These are phyloP conservation scores for Globisporangium apiculatum DNA, from an alignment of 352 stramenopile species.

Conservation along the genomic window DNA sequence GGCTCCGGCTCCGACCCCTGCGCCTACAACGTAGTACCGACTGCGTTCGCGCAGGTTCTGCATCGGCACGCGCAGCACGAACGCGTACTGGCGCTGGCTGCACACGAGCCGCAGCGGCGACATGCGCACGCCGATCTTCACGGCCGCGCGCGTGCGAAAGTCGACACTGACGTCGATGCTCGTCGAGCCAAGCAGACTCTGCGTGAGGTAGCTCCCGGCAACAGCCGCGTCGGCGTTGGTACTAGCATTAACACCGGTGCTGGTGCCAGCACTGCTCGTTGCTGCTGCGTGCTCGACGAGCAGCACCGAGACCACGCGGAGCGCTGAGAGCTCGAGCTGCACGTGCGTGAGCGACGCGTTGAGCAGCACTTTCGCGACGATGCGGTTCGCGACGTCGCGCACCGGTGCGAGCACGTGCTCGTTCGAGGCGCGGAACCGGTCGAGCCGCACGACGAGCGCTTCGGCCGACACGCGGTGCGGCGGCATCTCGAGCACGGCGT, in stretches of 20 bases:
- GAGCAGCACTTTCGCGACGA: constrained; percentile 78
- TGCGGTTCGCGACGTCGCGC: constrained; percentile 58
- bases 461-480: constrained; percentile 74
- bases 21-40: constrained; percentile 29
- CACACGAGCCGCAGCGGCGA: constrained; percentile 69
- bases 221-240: constrained; percentile 1
- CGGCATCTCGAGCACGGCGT: constrained; percentile 71
- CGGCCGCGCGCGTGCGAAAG: constrained; percentile 48
- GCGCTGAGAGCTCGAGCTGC: constrained; percentile 48
- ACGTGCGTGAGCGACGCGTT: constrained; percentile 76
- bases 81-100: constrained; percentile 79
- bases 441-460: constrained; percentile 61
- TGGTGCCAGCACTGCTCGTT: constrained; percentile 17
- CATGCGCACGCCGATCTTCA: constrained; percentile 47
- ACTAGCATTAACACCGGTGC: too few species aligned
- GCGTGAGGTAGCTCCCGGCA: constrained; percentile 37
- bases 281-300: constrained; percentile 36
- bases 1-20: not conserved
- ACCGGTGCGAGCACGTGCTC: constrained; percentile 57
- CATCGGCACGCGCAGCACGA: constrained; percentile 63
- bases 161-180: constrained; percentile 48
- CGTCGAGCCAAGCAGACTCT: constrained; percentile 71
- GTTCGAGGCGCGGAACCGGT: constrained; percentile 60
- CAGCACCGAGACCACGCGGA: constrained; percentile 75
- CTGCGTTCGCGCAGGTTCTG: constrained; percentile 69